Base-by-base conservation (phyloP, 805 yeast species). In the Dipodascopsis tothii region DNA sequence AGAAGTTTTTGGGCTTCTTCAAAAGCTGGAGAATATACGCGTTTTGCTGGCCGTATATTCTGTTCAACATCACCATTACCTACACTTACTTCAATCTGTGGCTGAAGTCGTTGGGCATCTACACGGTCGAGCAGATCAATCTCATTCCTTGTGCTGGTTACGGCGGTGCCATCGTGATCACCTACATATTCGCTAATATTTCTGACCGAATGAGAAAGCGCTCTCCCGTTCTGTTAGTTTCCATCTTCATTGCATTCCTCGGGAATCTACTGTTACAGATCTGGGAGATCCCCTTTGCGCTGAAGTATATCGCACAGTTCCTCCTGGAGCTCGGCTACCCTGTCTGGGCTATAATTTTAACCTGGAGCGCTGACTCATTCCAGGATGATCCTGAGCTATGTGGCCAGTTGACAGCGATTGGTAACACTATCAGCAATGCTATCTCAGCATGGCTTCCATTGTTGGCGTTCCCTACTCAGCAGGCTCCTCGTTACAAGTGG, bases 111-210 rank as follows among this genome's bases (percentile, higher is more conserved):
- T 46, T 50, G 18, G 52, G 46, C 11, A 51, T 43, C 16, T 63
- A 55, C 44, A 32, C 56, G 9, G 56, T 60, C 9, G 41, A 57
- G 25, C 55, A 60, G 33, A 45, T 58, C 23, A 63, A 63, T 41
- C 49, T 48, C 2, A 59, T 60, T 35, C 67, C 67, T 32, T 61
- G 66, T 3, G 66, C 58, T 9, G 60, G 60, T 7, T 60, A 58
- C 37, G 66, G 56, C 20, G 39, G 56, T 9, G 61, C 61, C 16
- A 48, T 62, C 19, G 50, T 62, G 14, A 48, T 52, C 33, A 56
- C 60, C 3, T 47, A 59, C 41, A 46, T 59, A 19, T 39, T 57
- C 35, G 52, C 64, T 2, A 51, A 54, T 52, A 34, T 59, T 3
- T 60, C 65, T n/a, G 66, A 61, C 44, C 43, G 44, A 20, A 54